Evolutionary conservation across 2,329 filamentous ascomycete species (phyloP).

Genomic region (Leptographium wingfieldii): DNA sequence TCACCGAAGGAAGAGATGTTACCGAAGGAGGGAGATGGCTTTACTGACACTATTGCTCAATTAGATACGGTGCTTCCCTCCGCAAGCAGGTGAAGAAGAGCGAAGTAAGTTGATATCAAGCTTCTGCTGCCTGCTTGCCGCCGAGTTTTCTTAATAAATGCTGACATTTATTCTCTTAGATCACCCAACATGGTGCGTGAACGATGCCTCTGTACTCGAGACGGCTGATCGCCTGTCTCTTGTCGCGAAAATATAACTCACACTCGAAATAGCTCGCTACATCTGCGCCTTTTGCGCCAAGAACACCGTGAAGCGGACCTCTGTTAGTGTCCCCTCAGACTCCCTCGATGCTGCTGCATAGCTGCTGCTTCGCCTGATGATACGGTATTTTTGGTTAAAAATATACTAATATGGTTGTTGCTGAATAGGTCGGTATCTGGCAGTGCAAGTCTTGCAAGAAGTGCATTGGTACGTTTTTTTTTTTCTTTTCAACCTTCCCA

Average conservation of each 20-base stretch:
- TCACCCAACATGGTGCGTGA: slow-evolving; percentile 63
- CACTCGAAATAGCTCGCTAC: slow-evolving; percentile 54
- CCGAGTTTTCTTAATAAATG: not conserved
- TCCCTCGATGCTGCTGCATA: not conserved
- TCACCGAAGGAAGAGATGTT: not conserved
- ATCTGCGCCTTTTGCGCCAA: slow-evolving; percentile 99
- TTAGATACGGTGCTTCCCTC: slow-evolving; percentile 94
- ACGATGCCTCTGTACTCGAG: not conserved
- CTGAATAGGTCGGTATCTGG: slow-evolving; percentile 47
- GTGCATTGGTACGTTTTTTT: slow-evolving; percentile 45
- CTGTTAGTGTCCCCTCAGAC: slow-evolving; percentile 56
- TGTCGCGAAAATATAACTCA: not conserved
- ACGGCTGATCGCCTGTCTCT: not conserved
- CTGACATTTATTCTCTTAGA: slow-evolving; percentile 18
- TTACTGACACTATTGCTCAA: not conserved
- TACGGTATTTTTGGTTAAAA: not conserved
- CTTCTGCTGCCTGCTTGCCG: not conserved
- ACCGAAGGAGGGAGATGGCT: not conserved
- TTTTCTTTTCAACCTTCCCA: not conserved
- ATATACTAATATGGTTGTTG: not conserved
- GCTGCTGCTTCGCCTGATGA: not conserved
- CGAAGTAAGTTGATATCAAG: slow-evolving; percentile 40
- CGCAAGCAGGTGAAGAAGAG: slow-evolving; percentile 99
- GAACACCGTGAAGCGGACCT: slow-evolving; percentile 68
- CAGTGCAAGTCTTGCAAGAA: slow-evolving; percentile 93